Percentiles rank a stretch among this genome's conserved stretches.
phyloP scores from a whole-genome alignment of 495 filamentous ascomycete genomes.

The Aspergillus carlsbadensis region DNA sequence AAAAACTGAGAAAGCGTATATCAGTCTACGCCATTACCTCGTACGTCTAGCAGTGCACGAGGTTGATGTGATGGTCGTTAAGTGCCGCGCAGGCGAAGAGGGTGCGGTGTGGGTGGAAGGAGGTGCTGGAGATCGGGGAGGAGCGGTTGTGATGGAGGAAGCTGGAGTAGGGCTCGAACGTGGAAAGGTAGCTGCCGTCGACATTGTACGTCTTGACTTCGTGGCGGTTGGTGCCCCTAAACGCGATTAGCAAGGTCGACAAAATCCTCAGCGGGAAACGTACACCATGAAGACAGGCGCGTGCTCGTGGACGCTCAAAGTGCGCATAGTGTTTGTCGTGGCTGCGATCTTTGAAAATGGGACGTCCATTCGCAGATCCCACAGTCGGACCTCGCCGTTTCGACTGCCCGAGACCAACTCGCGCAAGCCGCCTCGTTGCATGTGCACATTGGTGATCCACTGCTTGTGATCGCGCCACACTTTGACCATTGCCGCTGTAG shows the following conservation, averaged over 20 bases:
- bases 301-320: conserved; percentile 92
- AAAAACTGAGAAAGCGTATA: background rate
- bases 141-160: conserved; percentile 78
- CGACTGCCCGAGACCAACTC: conserved; percentile 85
- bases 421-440: conserved; percentile 91
- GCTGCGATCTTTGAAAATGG: conserved; percentile 71
- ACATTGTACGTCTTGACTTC: conserved; percentile 90
- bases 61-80: conserved; percentile 48
- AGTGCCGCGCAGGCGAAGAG: conserved; percentile 77
- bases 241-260: background rate
- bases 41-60: conserved; percentile 41
- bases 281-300: conserved; percentile 95
- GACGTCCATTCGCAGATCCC: conserved; percentile 87
- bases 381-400: conserved; percentile 90
- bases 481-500: conserved; percentile 84
- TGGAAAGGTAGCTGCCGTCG: conserved; percentile 71
- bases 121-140: conserved; percentile 79
- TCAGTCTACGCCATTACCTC: background rate
- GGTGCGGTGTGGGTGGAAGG: conserved; percentile 95
- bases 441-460: conserved; percentile 94
- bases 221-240: conserved; percentile 82
- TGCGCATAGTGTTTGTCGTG: conserved; percentile 76
- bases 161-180: conserved; percentile 81
- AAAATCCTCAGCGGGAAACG: conserved; percentile 33
- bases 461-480: conserved; percentile 94